Conservation (phyloP, 106 monocot species). For the Alisma plantagoaquatica region DNA sequence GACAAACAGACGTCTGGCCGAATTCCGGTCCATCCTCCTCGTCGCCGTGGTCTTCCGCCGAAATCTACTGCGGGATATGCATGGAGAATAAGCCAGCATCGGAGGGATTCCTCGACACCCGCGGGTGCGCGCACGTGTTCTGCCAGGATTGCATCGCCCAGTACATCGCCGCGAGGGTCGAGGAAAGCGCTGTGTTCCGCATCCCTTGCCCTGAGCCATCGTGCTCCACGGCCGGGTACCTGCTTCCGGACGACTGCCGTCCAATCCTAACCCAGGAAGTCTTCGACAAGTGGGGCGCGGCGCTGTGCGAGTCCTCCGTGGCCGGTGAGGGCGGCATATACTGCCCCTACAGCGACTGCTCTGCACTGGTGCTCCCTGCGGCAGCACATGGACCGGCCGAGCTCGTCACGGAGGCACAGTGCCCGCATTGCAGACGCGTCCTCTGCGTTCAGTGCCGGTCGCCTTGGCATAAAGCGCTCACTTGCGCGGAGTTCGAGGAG, state of each 20-base stretch:
- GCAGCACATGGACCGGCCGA: too few species aligned
- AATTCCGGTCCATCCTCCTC: too few species aligned
- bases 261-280: constrained; percentile 10
- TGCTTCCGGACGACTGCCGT: constrained; percentile 30
- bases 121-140: constrained; percentile 24
- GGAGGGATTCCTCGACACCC: constrained; percentile 7
- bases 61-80: constrained; percentile 34
- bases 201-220: constrained; percentile 25
- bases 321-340: constrained; percentile 12
- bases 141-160: constrained; percentile 18
- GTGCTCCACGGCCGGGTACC: constrained; percentile 12
- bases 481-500: constrained; percentile 21
- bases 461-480: constrained; percentile 20
- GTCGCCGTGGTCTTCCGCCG: too few species aligned
- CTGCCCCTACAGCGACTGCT: constrained; percentile 48
- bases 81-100: constrained; percentile 9
- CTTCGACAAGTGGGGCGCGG: constrained; percentile 27
- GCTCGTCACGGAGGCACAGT: constrained; percentile 16
- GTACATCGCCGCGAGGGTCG: constrained; percentile 21
- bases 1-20: not conserved
- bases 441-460: constrained; percentile 35
- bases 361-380: constrained; percentile 23
- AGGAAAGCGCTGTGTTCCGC: constrained; percentile 1
- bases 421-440: constrained; percentile 27
- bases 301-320: constrained; percentile 37